Conservation (phyloP, 1,139 yeast species). For the Sugiyamaella sp. region DNA sequence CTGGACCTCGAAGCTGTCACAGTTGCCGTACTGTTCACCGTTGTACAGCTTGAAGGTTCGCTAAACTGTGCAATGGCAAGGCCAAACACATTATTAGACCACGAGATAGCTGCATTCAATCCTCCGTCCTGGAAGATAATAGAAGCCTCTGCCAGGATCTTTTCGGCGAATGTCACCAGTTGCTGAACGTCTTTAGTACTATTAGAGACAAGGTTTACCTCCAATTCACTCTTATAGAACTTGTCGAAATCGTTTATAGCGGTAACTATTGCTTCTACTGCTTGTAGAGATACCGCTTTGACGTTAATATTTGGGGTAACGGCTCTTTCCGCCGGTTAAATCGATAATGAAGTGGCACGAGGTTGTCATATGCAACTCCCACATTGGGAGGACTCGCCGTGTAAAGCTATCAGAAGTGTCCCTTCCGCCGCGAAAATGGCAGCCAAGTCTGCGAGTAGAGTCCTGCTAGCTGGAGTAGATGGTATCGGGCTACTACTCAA, state of each 20-base stretch:
- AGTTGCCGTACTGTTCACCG: too few species aligned
- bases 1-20: too few species aligned
- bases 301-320: slow-evolving; percentile 9
- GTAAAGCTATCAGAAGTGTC: slow-evolving; percentile 8
- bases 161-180: slow-evolving; percentile 12
- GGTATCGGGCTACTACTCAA: too few species aligned
- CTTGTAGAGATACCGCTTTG: slow-evolving; percentile 8
- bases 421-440: slow-evolving; percentile 16
- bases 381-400: slow-evolving; percentile 2
- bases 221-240: neutral
- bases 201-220: neutral
- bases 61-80: neutral
- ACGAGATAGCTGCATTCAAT: slow-evolving; percentile 14
- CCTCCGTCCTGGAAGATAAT: slow-evolving; percentile 15
- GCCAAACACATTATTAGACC: slow-evolving; percentile 11
- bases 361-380: neutral
- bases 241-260: slow-evolving; percentile 5
- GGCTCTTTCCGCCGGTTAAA: slow-evolving; percentile 6
- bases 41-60: neutral
- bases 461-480: too few species aligned
- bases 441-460: too few species aligned
- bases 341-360: slow-evolving; percentile 10
- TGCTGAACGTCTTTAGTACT: slow-evolving; percentile 4
- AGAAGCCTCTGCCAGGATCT: slow-evolving; percentile 4
- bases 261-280: slow-evolving; percentile 6